Percentiles rank a stretch among this genome's conserved stretches.
These are phyloP conservation scores for Coniochaeta sp. DNA, from an alignment of 2,329 filamentous ascomycete genomes.

Conservation along the genomic window DNA sequence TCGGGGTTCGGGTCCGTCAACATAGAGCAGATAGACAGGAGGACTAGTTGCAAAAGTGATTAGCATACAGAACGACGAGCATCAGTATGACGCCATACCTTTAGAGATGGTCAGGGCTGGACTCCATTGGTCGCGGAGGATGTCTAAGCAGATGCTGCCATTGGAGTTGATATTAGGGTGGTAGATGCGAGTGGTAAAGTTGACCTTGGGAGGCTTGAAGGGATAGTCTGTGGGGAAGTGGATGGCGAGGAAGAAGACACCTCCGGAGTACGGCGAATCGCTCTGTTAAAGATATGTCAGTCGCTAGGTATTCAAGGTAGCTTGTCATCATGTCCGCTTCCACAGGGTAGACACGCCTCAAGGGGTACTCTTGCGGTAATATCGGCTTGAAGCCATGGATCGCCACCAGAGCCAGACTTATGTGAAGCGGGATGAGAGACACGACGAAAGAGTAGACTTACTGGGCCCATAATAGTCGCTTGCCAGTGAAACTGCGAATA, in stretches of 20 bases:
- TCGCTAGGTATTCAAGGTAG: conserved; percentile 3
- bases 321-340: not conserved
- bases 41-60: conserved; percentile 47
- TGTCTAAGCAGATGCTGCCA: conserved; percentile 97
- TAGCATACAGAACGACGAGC: not conserved
- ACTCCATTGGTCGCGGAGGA: conserved; percentile 98
- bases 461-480: conserved; percentile 99
- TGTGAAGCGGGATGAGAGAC: not conserved
- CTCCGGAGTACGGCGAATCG: conserved; percentile 95
- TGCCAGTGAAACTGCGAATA: conserved; percentile 91
- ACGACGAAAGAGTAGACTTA: conserved; percentile 44
- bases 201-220: conserved; percentile 99
- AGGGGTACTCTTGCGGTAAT: not conserved
- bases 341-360: not conserved
- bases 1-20: conserved; percentile 98
- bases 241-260: conserved; percentile 98
- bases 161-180: conserved; percentile 99
- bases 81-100: conserved; percentile 48
- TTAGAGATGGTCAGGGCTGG: conserved; percentile 97
- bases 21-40: conserved; percentile 99
- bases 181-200: conserved; percentile 99
- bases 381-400: not conserved
- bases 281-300: conserved; percentile 41
- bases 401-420: not conserved
- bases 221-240: conserved; percentile 99